A percentile compares a stretch with the other conserved stretches of the same genome.
Evolutionary conservation across 75 land plant genomes (phyloP).

Genomic region (Picea sitchensis): DNA sequence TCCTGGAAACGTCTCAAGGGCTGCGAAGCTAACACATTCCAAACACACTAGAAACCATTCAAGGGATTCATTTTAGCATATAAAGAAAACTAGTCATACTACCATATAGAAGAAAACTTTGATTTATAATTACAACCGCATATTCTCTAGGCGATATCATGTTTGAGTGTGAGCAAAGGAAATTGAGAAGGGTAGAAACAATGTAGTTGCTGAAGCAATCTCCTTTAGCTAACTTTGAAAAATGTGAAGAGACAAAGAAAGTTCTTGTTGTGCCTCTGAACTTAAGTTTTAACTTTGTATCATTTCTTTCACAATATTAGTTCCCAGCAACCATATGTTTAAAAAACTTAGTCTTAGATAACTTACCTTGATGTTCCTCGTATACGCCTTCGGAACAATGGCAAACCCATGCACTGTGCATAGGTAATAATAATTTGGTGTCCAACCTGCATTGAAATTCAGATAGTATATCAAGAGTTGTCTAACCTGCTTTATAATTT

Average conservation of each 20-base stretch:
- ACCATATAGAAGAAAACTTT: too few relatives aligned
- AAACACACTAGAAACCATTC: too few relatives aligned
- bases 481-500: not conserved
- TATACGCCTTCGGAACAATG: slow-evolving; percentile 81
- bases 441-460: slow-evolving; percentile 63
- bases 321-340: not conserved
- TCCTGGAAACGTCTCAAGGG: too few relatives aligned
- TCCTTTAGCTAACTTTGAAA: not conserved
- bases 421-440: slow-evolving; percentile 88
- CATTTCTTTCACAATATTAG: not conserved
- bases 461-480: slow-evolving; percentile 8
- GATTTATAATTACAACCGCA: not conserved
- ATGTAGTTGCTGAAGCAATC: not conserved
- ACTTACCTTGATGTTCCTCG: slow-evolving; percentile 77
- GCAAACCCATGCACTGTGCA: slow-evolving; percentile 95
- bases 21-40: too few relatives aligned
- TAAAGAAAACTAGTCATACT: too few relatives aligned
- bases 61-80: too few relatives aligned
- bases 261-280: not conserved
- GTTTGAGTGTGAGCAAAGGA: not conserved
- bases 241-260: not conserved
- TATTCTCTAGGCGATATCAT: not conserved
- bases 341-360: not conserved
- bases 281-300: not conserved
- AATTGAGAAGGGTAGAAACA: not conserved